These are phyloP conservation scores for Moricandia moricandioides DNA, from an alignment of 345 rosid genomes.

Conservation along the genomic window DNA sequence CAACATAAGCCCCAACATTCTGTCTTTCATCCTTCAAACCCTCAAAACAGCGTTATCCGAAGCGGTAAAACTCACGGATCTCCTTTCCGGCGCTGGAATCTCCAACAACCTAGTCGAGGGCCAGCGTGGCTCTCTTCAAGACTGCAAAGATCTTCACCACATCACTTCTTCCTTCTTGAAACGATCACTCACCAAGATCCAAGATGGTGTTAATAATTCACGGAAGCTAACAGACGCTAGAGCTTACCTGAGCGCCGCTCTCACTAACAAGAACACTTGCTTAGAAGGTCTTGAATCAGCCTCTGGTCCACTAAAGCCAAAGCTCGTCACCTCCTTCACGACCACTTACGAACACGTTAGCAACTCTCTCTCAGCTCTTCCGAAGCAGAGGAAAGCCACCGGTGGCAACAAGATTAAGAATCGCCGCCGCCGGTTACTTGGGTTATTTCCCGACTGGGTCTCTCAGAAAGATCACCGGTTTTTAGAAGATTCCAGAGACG, in stretches of 20 bases:
- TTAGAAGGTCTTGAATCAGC: constrained; percentile 76
- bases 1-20: constrained; percentile 57
- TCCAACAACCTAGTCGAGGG: constrained; percentile 47
- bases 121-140: constrained; percentile 76
- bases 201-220: constrained; percentile 26
- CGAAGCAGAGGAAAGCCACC: constrained; percentile 27
- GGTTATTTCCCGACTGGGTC: constrained; percentile 60
- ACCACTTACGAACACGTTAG: constrained; percentile 69
- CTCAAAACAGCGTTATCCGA: constrained; percentile 65
- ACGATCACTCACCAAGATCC: constrained; percentile 48
- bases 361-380: constrained; percentile 67
- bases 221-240: constrained; percentile 53
- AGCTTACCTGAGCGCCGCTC: constrained; percentile 69
- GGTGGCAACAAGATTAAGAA: constrained; percentile 19
- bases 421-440: constrained; percentile 45
- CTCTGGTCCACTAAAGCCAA: constrained; percentile 61
- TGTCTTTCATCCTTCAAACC: constrained; percentile 56
- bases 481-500: constrained; percentile 39
- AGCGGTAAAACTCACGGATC: constrained; percentile 51
- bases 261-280: constrained; percentile 87
- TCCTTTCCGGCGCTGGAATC: constrained; percentile 41
- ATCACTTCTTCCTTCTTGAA: constrained; percentile 53
- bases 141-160: constrained; percentile 77
- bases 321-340: constrained; percentile 43
- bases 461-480: constrained; percentile 46